Base-by-base conservation (phyloP, 2,329 filamentous ascomycete genomes). In the Beauveria brongniartii region DNA sequence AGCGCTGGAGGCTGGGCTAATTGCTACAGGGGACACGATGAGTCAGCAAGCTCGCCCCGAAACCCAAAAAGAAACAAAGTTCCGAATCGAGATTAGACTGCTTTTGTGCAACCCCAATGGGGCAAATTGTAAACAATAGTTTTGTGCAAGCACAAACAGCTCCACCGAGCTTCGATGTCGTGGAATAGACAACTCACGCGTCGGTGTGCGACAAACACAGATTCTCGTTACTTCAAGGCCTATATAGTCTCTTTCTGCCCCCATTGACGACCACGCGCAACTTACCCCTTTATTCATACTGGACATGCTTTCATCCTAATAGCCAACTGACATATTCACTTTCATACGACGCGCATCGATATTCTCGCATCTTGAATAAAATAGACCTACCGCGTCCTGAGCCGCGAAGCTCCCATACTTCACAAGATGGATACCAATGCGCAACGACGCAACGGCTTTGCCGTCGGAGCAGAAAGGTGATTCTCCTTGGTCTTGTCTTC, bases 71-170 rank as follows among this genome's bases (percentile, higher is more conserved):
- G 41, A 62, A 58, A 59, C 55, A 62, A 28, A 62, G 30, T 55
- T 24, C 61, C 61, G 14, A 30, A 54, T 40, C 10, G 3, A 43
- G 40, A 50, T 44, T 62, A 62, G 55, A 50, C 55, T 18, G 22
- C 12, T 16, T 12, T 28, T 43, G 54, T 43, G 20, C 37, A 52
- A n/a, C 37, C 50, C 55, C 20, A 59, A 62, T 54, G 28, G 48
- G 54, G 55, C 47, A 62, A 55, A 53, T 48, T 62, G 61, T 62
- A 62, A 62, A 62, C 61, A 62, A 62, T 12, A 20, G 28, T 52
- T 20, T 20, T 20, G 50, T 41, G 34, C 34, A 18, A 34, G 18
- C 55, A 47, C 34, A 46, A 41, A 43, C 4, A 61, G 59, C 59
- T 61, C 59, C 52, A 55, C 53, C 54, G 22, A 52, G n/a, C 41